Conservation (phyloP, 177 flowering plant species). For the Vitis hybrid region DNA sequence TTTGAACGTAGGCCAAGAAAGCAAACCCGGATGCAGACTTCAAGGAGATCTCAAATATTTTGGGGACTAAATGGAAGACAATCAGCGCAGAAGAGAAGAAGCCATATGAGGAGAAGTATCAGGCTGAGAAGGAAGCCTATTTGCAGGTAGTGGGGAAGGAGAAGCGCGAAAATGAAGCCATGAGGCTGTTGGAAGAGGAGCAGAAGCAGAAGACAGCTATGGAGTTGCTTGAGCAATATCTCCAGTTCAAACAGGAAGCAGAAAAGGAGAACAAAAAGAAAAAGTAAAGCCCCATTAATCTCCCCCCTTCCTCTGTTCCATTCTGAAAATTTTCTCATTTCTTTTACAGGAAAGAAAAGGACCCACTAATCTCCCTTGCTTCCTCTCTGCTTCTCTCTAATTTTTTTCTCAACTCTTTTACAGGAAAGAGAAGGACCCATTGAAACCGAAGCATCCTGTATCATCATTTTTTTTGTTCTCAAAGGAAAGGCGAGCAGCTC, state of each 20-base stretch:
- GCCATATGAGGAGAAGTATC: constrained; percentile 88
- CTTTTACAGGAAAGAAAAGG: neutral
- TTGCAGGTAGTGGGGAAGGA: constrained; percentile 69
- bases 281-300: constrained; percentile 32
- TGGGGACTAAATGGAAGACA: constrained; percentile 88
- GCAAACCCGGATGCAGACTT: constrained; percentile 79
- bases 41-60: constrained; percentile 67
- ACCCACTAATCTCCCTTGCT: no score
- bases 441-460: constrained; percentile 80
- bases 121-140: constrained; percentile 73
- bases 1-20: constrained; percentile 57
- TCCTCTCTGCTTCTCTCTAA: neutral
- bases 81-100: constrained; percentile 78
- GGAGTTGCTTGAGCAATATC: constrained; percentile 87
- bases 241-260: constrained; percentile 72
- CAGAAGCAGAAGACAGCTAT: constrained; percentile 92
- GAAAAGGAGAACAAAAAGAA: constrained; percentile 64
- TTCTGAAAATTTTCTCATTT: neutral
- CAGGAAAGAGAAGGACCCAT: constrained; percentile 86
- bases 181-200: constrained; percentile 84
- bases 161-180: constrained; percentile 86
- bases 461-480: constrained; percentile 76
- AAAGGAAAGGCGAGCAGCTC: constrained; percentile 60
- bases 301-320: constrained; percentile 1
- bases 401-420: neutral